A percentile compares a stretch with the other conserved stretches of the same genome.
Evolutionary conservation across 2,329 filamentous ascomycete genomes (phyloP).

Genomic region (Aspergillus aculeatus): DNA sequence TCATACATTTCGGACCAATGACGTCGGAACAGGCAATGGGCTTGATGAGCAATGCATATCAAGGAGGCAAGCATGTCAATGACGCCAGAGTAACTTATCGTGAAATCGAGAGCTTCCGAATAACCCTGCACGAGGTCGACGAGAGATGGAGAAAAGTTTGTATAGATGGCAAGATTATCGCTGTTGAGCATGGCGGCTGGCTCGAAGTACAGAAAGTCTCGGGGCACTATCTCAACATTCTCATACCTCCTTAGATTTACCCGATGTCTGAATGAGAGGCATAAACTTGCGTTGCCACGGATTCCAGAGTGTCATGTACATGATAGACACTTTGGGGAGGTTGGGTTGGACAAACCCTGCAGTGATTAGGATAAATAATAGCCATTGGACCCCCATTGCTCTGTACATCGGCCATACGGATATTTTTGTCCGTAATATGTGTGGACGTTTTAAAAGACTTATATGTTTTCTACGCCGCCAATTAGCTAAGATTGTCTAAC

Average conservation of each 20-base stretch:
- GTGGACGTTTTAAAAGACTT: too few species aligned
- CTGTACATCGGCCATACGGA: too few species aligned
- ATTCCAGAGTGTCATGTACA: too few species aligned
- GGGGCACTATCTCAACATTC: conserved; percentile 21
- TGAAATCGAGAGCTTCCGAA: conserved; percentile 63
- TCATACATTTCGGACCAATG: conserved; percentile 73
- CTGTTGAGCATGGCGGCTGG: conserved; percentile 67
- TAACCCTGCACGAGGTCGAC: conserved; percentile 63
- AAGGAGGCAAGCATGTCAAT: conserved; percentile 55
- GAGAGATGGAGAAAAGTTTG: conserved; percentile 78
- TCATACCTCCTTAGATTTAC: background rate
- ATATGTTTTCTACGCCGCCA: too few species aligned
- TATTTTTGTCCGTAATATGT: too few species aligned
- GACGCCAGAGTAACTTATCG: conserved; percentile 67
- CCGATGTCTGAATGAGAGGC: too few species aligned
- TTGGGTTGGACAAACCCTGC: too few species aligned
- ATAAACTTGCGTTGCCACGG: too few species aligned
- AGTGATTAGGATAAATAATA: too few species aligned
- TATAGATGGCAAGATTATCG: conserved; percentile 86
- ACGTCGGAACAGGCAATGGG: conserved; percentile 68
- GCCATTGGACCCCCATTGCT: too few species aligned
- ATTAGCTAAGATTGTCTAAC: too few species aligned
- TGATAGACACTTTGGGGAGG: too few species aligned
- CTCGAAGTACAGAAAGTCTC: conserved; percentile 57
- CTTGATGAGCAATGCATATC: conserved; percentile 67